Evolutionary conservation across 2,329 filamentous ascomycete genomes (phyloP).

Genomic region (Diaporthe citri): DNA sequence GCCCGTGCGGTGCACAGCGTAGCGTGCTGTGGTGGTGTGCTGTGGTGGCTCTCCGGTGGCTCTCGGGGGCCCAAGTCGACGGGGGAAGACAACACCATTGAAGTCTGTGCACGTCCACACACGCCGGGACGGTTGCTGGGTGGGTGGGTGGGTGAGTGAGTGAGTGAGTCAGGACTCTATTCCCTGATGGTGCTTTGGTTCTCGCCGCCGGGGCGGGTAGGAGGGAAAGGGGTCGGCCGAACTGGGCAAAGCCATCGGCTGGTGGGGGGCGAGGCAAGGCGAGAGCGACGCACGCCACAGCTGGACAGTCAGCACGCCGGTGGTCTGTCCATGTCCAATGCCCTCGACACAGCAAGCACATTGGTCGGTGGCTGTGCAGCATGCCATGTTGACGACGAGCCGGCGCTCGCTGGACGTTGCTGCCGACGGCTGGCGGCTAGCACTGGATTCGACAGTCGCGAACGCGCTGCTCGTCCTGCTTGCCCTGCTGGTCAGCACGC

Average conservation of each 20-base stretch:
- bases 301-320: not conserved
- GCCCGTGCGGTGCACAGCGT: not conserved
- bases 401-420: not conserved
- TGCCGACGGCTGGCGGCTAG: not conserved
- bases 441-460: not conserved
- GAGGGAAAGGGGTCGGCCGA: not conserved
- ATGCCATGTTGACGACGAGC: not conserved
- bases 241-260: not conserved
- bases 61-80: not conserved
- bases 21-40: not conserved
- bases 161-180: too few species aligned
- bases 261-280: not conserved
- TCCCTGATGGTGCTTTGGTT: not conserved
- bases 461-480: not conserved
- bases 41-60: not conserved
- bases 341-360: too few species aligned
- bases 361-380: not conserved
- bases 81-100: not conserved
- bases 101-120: not conserved
- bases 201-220: not conserved
- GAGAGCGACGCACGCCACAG: not conserved
- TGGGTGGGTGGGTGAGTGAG: not conserved
- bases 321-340: not conserved
- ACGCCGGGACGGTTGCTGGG: not conserved
- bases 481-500: not conserved